Evolutionary conservation across 257 asterid genomes (phyloP), one percentile per base, ranked within the genome.

Genomic region (Cordia subcordata): DNA sequence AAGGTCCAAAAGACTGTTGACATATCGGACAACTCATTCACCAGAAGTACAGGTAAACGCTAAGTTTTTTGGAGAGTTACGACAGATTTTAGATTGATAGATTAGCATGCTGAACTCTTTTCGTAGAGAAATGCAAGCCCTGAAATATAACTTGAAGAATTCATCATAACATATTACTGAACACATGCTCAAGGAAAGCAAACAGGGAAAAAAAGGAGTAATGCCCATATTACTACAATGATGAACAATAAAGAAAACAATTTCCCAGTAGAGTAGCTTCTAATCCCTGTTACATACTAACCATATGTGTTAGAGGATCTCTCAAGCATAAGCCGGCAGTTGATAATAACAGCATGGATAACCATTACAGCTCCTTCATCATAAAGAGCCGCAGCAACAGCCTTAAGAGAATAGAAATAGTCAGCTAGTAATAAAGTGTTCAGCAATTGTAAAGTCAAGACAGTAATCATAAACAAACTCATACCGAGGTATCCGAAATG

Each of bases 311-410:
- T 89, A 66, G 96, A 93, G 40, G 95, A 85, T 79, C 95, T 85
- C 79, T 93, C 97, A 68, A 89, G 91, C 94, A 93, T 85, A 75
- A 89, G 79, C 72, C 79, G 86, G 57, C 99, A 93, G 75, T 86
- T 83, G 72, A 93, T 86, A 56, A 89, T 17, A 69, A 93, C 82
- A 37, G 97, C 99, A 89, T 93, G 99, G 71, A 89, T 61, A 69
- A 93, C 92, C 96, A 89, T 85, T 51, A 89, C 90, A 65, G 95
- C 95, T 13, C 96, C 99, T 79, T 89, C 99, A 65, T 79, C 95
- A 55, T 86, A 93, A 61, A 93, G 96, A 65, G 88, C 79, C 69
- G 95, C 96, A 80, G 92, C 85, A 63, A 68, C 94, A 64, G 80
- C 83, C 99, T 93, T 71, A 50, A 69, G 53, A 74, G 61, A 59